Base-by-base conservation (phyloP, 441 rosid species). In the Cnidoscolus chayamansa region DNA sequence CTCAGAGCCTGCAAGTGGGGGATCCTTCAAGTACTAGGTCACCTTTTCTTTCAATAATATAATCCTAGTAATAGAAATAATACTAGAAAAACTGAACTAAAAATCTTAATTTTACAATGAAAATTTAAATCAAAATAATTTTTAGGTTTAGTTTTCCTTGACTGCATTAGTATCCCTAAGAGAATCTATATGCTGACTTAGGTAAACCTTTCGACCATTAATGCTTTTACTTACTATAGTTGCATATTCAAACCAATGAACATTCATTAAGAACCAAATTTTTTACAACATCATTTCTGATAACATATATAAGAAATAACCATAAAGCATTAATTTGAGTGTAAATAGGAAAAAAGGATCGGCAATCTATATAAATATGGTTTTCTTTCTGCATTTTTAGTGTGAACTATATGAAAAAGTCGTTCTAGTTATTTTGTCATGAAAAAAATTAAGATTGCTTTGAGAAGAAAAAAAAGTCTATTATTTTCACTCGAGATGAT, bases 301-400 rank as follows among this genome's bases (percentile, higher is more conserved):
- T n/a, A 25, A 3, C 48, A 32, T n/a, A 53, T 51, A 67, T 17
- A 67, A 32, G 32, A 31, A 3, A 51, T 12, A 67, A 32, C 11
- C n/a, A 53, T 51, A 51, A 53, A 67, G 20, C 48, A 67, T 12
- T 67, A 16, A 51, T 16, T n/a, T 49, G 47, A 50, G 58, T 53
- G 53, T 16, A 32, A 37, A 67, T 35, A 35, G 60, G 59, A 50
- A 67, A 53, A 51, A 31, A 1, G 7, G 9, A 51, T 6, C 9
- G 31, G 20, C 9, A 7, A 49, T 25, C 6, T 47, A 65, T 0
- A 32, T 55, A 51, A 32, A 13, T 40, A 54, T 1, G 30, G 7
- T 12, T 51, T 30, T 47, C 57, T 32, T 67, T 43, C 45, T 48
- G 0, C 13, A 8, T 51, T 60, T 17, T 32, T 32, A 51, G 70